Base-by-base conservation (phyloP, 2,329 filamentous ascomycete genomes). In the Massarina eburnea region DNA sequence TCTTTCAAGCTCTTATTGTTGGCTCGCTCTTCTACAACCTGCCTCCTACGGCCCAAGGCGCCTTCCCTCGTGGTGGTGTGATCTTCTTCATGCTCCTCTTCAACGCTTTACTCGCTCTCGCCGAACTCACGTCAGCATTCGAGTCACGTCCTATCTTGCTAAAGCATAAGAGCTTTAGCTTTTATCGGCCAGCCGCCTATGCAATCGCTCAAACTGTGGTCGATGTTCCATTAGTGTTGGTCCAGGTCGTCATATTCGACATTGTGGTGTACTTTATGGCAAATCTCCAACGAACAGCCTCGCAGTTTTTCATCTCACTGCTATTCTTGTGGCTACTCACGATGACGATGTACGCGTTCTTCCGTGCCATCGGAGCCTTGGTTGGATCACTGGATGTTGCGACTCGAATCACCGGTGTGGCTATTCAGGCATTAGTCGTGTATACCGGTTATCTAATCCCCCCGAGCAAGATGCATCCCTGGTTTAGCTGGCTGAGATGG, bases 151-250 rank as follows among this genome's bases (percentile, higher is more conserved):
- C 83, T 0, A 86, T 89, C 45, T 67, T 89, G 30, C 70, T 86
- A 42, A 88, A 88, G 63, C 85, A 88, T 66, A 86, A 86, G 59
- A 82, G 78, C 19, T 88, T 86, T 52, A 83, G 82, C 0, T 87
- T 88, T 64, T 86, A 87, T 52, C 80, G 79, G 3, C 82, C 82
- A 2, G 73, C 80, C 0, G 81, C 82, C 15, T 82, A 78, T 38
- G 81, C 80, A 7, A 68, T 83, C 12, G 80, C 80, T 0, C 79
- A 82, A 48, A 80, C 79, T 1, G 71, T 81, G 3, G 75, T 80
- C 22, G 80, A 85, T 55, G 64, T 82, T 1, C 81, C 82, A 0
- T 66, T 83, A 8, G 76, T 83, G 0, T 66, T 83, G 15, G 65
- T 83, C 8, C 80, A 84, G 54, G 79, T 83, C 2, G 55, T 77